These are phyloP conservation scores for Ascobolus immersus DNA, from an alignment of 495 filamentous ascomycete genomes.

Conservation along the genomic window DNA sequence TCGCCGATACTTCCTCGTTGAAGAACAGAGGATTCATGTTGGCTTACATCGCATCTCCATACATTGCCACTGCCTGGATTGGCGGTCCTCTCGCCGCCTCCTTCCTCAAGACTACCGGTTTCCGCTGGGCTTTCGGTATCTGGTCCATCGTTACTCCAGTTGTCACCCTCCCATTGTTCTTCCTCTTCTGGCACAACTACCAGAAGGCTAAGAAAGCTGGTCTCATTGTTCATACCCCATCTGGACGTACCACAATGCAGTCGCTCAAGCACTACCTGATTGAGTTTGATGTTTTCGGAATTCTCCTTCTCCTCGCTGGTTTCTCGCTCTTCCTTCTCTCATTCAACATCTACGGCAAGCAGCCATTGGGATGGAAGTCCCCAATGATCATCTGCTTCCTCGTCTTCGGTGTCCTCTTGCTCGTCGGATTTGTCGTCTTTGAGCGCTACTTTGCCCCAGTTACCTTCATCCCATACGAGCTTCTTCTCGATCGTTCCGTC, in stretches of 20 bases:
- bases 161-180: conserved; percentile 28
- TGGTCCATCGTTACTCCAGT: conserved; percentile 33
- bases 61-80: conserved; percentile 35
- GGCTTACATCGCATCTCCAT: conserved; percentile 36
- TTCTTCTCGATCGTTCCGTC: conserved; percentile 36
- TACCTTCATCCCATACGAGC: conserved; percentile 32
- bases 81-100: conserved; percentile 22
- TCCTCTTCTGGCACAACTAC: conserved; percentile 31
- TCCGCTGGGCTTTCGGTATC: conserved; percentile 38
- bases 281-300: conserved; percentile 34
- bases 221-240: conserved; percentile 4
- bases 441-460: conserved; percentile 30
- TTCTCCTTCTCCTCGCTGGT: conserved; percentile 28
- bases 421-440: conserved; percentile 33
- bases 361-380: conserved; percentile 25
- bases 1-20: conserved; percentile 39
- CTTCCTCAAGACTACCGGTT: conserved; percentile 24
- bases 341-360: conserved; percentile 27
- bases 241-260: conserved; percentile 22
- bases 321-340: conserved; percentile 40
- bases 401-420: conserved; percentile 26
- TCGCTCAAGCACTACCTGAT: conserved; percentile 25
- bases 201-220: conserved; percentile 28
- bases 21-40: conserved; percentile 37
- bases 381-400: conserved; percentile 30